These are phyloP conservation scores for Lachancea thermotolerans DNA, from an alignment of 805 yeast genomes.

Conservation along the genomic window DNA sequence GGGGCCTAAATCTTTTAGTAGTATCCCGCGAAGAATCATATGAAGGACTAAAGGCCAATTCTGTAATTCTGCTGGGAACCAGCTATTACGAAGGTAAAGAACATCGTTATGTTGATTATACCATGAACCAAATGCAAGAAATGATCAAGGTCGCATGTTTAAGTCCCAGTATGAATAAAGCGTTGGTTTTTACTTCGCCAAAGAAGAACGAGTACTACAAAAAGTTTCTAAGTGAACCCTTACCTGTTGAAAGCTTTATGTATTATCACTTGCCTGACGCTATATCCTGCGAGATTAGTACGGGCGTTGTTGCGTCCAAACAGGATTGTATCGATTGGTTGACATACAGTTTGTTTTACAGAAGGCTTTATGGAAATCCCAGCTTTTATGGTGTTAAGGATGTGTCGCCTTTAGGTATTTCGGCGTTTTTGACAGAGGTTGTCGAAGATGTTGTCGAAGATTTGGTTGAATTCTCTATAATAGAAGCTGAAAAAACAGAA, in stretches of 20 bases:
- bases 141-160: conserved; percentile 47
- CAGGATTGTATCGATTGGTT: conserved; percentile 92
- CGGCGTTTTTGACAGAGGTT: conserved; percentile 76
- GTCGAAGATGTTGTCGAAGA: conserved; percentile 68
- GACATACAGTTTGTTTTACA: conserved; percentile 74
- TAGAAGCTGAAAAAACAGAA: conserved; percentile 46
- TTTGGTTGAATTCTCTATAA: conserved; percentile 49
- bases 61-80: conserved; percentile 65
- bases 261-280: conserved; percentile 55
- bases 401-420: conserved; percentile 57
- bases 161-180: conserved; percentile 26
- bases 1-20: conserved; percentile 49
- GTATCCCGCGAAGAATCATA: conserved; percentile 52
- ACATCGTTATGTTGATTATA: conserved; percentile 61
- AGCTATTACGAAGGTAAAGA: conserved; percentile 66
- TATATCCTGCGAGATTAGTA: conserved; percentile 66
- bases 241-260: conserved; percentile 80
- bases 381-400: conserved; percentile 78
- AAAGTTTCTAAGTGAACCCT: conserved; percentile 62
- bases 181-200: conserved; percentile 49
- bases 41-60: conserved; percentile 44
- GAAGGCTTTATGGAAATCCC: conserved; percentile 77
- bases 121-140: conserved; percentile 56
- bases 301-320: conserved; percentile 51
- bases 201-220: conserved; percentile 56